Evolutionary conservation across 2,329 filamentous ascomycete species (phyloP), one percentile per base, ranked within the genome.

Genomic region (Paracorniculantispora psalliotae): DNA sequence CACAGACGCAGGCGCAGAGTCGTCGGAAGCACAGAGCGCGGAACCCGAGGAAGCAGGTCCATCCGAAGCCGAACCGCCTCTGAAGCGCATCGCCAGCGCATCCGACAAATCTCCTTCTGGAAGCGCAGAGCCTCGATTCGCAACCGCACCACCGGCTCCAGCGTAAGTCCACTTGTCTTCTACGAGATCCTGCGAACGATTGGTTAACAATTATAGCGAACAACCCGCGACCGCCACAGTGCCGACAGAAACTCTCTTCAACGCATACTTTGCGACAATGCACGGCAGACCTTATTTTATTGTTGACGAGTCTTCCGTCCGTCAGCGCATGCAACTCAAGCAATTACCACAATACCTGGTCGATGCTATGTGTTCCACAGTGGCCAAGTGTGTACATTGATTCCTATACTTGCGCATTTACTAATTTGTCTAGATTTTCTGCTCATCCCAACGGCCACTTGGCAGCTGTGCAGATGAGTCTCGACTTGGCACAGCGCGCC

Each of bases 241-340:
- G 17, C 79, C 83, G 53, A 79, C 82, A 1, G 86, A 90, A 66
- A 75, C 81, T 1, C 76, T 92, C 28, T 76, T 96, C 30, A 88
- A 96, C 67, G 88, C 87, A 6, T 96, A 92, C 71, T 96, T 96
- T 69, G 76, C 80, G 23, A 83, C 89, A 53, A 84, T 92, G 41
- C 91, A 96, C 69, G 88, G 87, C 53, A 93, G 92, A 68, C 90
- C 91, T 1, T 94, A 89, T 64, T 85, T 90, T 67, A 87, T 96
- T 54, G 77, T 96, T 3, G 90, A 96, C 67, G 91, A 96, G 72
- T 79, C 86, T 0, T 84, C 82, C 0, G 86, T 89, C 10, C 81
- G 91, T 59, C 89, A 92, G 72, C 81, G 86, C 25, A 75, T 91
- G 62, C 87, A 90, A 64, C 73, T 86, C 10, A 86, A 86, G 51